Conservation (phyloP, 2,329 filamentous ascomycete species). For the Trichoderma sp. region DNA sequence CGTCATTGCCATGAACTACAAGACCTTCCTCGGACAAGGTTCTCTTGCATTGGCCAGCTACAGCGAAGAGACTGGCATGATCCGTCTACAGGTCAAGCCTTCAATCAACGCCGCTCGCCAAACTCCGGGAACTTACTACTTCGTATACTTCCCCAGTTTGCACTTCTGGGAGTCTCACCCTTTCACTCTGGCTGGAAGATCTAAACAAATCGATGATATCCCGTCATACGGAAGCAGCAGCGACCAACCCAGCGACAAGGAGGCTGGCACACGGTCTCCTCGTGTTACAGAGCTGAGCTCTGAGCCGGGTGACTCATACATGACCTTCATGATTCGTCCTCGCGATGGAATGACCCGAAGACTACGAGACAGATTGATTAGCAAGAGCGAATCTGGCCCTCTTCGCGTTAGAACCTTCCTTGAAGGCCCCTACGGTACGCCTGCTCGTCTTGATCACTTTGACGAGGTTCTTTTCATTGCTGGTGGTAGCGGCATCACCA, state of each 20-base stretch:
- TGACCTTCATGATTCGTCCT: slow-evolving; percentile 39
- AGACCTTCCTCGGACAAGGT: slow-evolving; percentile 29
- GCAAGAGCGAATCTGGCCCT: slow-evolving; percentile 23
- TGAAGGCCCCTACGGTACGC: slow-evolving; percentile 38
- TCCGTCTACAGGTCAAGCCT: slow-evolving; percentile 36
- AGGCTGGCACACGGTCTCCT: slow-evolving; percentile 21
- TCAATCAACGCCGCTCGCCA: slow-evolving; percentile 30
- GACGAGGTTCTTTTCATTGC: slow-evolving; percentile 36
- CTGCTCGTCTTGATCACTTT: slow-evolving; percentile 33
- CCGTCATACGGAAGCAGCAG: slow-evolving; percentile 2
- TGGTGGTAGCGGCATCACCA: slow-evolving; percentile 40
- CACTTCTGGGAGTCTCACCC: slow-evolving; percentile 44
- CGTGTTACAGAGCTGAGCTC: slow-evolving; percentile 8
- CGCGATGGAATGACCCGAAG: slow-evolving; percentile 37
- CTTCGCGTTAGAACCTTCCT: slow-evolving; percentile 32
- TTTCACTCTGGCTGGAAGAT: slow-evolving; percentile 38
- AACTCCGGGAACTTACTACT: slow-evolving; percentile 40
- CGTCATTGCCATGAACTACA: slow-evolving; percentile 35
- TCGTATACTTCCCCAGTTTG: slow-evolving; percentile 37
- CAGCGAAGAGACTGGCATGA: slow-evolving; percentile 35
- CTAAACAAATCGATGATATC: not conserved
- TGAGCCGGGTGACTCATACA: slow-evolving; percentile 19
- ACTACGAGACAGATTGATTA: slow-evolving; percentile 27
- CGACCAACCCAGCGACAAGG: slow-evolving; percentile 23
- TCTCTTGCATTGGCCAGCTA: slow-evolving; percentile 34